phyloP scores from a whole-genome alignment of 2,329 filamentous ascomycete genomes.

The Niveomyces coronatus region DNA sequence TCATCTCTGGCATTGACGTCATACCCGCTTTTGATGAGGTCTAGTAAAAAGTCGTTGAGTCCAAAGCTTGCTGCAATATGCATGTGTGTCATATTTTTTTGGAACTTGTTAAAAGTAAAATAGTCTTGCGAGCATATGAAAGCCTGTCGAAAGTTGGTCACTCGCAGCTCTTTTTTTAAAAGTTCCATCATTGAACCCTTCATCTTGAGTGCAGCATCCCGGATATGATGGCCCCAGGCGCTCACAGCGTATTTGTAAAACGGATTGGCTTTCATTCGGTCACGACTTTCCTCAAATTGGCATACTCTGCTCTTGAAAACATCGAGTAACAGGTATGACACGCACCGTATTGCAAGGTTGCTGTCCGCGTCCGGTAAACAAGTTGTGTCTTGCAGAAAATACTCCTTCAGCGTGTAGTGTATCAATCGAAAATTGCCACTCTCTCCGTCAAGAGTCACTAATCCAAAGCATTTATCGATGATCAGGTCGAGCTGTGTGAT shows the following conservation, averaged over 20 bases:
- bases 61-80: too few species aligned
- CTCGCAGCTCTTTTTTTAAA: too few species aligned
- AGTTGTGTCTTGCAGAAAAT: neutral
- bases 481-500: constrained; percentile 22
- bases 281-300: constrained; percentile 12
- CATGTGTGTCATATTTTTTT: too few species aligned
- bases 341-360: constrained; percentile 12
- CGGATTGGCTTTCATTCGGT: constrained; percentile 15
- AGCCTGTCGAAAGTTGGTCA: too few species aligned
- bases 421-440: constrained; percentile 28
- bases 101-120: too few species aligned
- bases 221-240: constrained; percentile 26
- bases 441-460: constrained; percentile 25
- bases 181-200: too few species aligned
- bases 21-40: too few species aligned
- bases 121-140: too few species aligned
- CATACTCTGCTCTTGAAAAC: constrained; percentile 15
- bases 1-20: too few species aligned
- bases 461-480: constrained; percentile 26
- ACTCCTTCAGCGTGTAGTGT: constrained; percentile 8
- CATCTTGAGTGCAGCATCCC: too few species aligned
- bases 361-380: neutral
- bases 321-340: constrained; percentile 20
- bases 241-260: constrained; percentile 22
- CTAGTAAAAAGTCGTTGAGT: too few species aligned